Evolutionary conservation across 192 early-diverging fungal species (phyloP).

Genomic region (Podochytrium sp.): DNA sequence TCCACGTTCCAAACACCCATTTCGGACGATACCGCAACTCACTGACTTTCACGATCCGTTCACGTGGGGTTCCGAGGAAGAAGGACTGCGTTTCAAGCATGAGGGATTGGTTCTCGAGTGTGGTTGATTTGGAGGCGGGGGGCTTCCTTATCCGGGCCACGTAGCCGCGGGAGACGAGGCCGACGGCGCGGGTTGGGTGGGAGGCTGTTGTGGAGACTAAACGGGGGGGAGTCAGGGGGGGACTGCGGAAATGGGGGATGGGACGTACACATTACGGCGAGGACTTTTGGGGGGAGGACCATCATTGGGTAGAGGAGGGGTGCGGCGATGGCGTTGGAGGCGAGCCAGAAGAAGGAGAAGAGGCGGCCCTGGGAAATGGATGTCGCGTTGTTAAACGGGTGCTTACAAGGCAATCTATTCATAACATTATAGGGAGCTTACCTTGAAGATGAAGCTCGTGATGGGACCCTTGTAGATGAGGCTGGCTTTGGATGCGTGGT

Average conservation of each 20-base stretch:
- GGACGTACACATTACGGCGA: slow-evolving; percentile 5
- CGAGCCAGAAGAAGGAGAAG: neutral
- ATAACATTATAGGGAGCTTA: too few relatives aligned
- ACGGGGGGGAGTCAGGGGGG: neutral
- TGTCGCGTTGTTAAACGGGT: too few relatives aligned
- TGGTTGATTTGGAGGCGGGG: neutral
- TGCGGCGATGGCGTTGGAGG: neutral
- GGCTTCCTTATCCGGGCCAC: neutral
- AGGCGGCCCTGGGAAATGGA: too few relatives aligned
- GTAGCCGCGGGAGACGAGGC: neutral
- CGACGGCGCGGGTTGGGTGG: neutral
- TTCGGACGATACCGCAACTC: neutral
- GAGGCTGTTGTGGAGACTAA: neutral
- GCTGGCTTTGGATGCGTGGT: neutral
- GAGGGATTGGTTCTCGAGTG: too few relatives aligned
- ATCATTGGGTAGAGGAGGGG: neutral
- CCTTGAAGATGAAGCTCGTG: neutral
- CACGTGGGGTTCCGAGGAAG: neutral
- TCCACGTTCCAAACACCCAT: slow-evolving; percentile 1
- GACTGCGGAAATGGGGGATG: neutral
- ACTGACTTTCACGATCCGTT: neutral
- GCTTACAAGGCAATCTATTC: too few relatives aligned
- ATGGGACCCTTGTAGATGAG: slow-evolving; percentile 13
- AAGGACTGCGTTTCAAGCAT: slow-evolving; percentile 15
- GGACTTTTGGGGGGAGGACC: neutral